phyloP scores from a whole-genome alignment of 306 rosid species.

The Prunus salicina region DNA sequence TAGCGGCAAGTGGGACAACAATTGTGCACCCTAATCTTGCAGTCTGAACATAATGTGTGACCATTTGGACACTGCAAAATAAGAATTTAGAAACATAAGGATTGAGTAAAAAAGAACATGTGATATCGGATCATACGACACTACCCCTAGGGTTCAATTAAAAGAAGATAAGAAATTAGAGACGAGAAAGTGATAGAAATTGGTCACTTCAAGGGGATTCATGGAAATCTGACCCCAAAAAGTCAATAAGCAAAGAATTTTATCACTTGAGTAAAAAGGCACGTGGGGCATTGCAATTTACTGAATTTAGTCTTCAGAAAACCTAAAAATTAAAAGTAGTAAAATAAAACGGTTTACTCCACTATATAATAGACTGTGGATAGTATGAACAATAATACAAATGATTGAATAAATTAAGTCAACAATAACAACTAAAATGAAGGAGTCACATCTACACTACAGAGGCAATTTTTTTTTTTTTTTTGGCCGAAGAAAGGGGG shows the following conservation, averaged over 20 bases:
- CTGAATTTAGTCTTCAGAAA: not conserved
- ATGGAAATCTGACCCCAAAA: not conserved
- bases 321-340: not conserved
- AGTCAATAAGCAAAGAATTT: not conserved
- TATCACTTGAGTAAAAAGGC: not conserved
- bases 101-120: conserved; percentile 22
- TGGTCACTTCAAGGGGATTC: not conserved
- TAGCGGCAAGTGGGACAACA: conserved; percentile 82
- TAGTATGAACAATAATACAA: not conserved
- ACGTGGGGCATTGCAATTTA: not conserved
- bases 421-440: not conserved
- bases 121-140: not conserved
- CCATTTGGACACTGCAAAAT: conserved; percentile 90
- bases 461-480: not conserved
- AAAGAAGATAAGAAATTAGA: not conserved
- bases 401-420: not conserved
- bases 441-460: not conserved
- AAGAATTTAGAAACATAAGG: conserved; percentile 16
- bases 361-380: not conserved
- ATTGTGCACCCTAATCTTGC: conserved; percentile 76
- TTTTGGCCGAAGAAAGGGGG: not conserved
- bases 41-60: conserved; percentile 84
- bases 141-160: not conserved
- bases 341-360: not conserved
- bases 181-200: not conserved